Evolutionary conservation across 2,329 filamentous ascomycete species (phyloP).

Genomic region (Raffaelea ambrosiae): DNA sequence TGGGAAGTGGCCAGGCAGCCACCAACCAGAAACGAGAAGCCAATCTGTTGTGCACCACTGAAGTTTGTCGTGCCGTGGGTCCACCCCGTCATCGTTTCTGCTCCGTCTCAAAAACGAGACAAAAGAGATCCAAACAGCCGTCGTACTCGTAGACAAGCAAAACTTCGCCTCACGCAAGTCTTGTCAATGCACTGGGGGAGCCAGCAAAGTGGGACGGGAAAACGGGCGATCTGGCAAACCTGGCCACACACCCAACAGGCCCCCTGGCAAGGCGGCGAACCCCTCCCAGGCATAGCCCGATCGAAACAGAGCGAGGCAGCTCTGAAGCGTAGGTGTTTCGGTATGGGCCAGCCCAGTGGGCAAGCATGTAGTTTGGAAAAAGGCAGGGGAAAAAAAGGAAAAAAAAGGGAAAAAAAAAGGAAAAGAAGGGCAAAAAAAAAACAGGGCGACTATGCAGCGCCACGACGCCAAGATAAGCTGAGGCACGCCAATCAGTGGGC

Average conservation of each 20-base stretch:
- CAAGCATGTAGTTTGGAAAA: background rate
- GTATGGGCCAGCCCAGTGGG: background rate
- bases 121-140: background rate
- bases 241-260: no score
- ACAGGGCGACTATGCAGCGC: slow-evolving; percentile 4
- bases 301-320: slow-evolving; percentile 9
- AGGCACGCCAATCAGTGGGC: slow-evolving; percentile 1
- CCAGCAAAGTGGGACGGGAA: no score
- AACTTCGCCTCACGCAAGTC: no score
- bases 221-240: no score
- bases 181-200: no score
- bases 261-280: no score
- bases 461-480: slow-evolving; percentile 1
- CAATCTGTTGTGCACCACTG: background rate
- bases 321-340: slow-evolving; percentile 9
- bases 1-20: background rate
- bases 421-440: background rate
- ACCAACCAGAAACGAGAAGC: background rate
- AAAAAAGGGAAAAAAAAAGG: background rate
- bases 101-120: background rate
- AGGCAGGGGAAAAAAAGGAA: background rate
- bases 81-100: background rate
- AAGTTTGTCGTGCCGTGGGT: no score
- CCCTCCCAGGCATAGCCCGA: slow-evolving; percentile 1
- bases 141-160: no score